These are phyloP conservation scores for Waltergamsia citrina DNA, from an alignment of 2,329 filamentous ascomycete genomes.

Conservation along the genomic window DNA sequence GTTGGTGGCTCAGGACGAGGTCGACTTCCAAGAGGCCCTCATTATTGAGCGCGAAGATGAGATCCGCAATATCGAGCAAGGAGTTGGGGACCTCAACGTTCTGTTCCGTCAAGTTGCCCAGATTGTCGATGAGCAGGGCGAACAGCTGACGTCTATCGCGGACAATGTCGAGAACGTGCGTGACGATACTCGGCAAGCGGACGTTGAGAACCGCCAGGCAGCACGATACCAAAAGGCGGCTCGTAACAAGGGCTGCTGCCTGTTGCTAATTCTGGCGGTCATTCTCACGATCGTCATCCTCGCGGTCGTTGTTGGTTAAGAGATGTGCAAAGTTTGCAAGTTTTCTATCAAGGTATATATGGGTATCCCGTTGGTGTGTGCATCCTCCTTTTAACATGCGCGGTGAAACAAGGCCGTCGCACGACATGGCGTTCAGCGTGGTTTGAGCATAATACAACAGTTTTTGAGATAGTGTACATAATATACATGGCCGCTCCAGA, in stretches of 20 bases:
- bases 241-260: constrained; percentile 85
- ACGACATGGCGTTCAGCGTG: constrained; percentile 4
- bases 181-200: constrained; percentile 74
- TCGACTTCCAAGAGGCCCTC: constrained; percentile 92
- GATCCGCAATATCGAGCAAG: constrained; percentile 95
- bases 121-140: constrained; percentile 91
- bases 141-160: constrained; percentile 76
- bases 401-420: too few species aligned
- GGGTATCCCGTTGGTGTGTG: too few species aligned
- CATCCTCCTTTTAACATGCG: too few species aligned
- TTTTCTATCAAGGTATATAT: too few species aligned
- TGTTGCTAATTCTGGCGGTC: constrained; percentile 79
- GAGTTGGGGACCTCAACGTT: constrained; percentile 90
- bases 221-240: constrained; percentile 92
- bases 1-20: constrained; percentile 83
- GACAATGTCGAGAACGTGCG: constrained; percentile 80
- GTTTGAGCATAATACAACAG: constrained; percentile 1
- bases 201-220: constrained; percentile 75
- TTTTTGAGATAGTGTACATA: constrained; percentile 4
- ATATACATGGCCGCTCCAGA: neutral
- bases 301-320: constrained; percentile 69
- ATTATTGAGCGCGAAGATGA: constrained; percentile 96
- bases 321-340: neutral
- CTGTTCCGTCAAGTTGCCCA: constrained; percentile 97
- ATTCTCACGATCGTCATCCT: constrained; percentile 85